Evolutionary conservation across 140 eudicot genomes (phyloP), one percentile per base, ranked within the genome.

Genomic region (Ambrosia hybrid): DNA sequence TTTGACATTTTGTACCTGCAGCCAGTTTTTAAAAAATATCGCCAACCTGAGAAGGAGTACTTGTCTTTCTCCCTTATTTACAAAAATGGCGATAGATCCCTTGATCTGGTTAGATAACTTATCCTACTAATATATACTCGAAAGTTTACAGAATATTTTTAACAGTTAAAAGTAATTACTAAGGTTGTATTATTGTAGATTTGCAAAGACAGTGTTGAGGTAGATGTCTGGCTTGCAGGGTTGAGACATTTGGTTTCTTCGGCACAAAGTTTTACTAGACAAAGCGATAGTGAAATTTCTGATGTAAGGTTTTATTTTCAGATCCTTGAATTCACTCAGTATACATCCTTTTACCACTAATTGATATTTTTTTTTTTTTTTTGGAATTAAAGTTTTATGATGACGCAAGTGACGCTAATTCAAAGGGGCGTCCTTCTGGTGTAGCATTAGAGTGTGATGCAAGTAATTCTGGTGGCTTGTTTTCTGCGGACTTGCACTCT

Each of bases 41-140:
- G 78, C 75, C 86, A 91, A 15, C 97, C 95, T 9, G 97, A 91
- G 67, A 84, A 91, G 87, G 96, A 91, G 75, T 91, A 91, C 81
- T 81, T 86, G 76, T 89, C 95, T 14, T 91, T 91, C 78, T 91
- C 96, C 13, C 87, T 91, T 43, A 76, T 91, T 68, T 89, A 86
- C 65, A 83, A 85, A 51, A 87, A 89, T 81, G 87, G 91, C 2
- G 95, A 91, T 26, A 75, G 96, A 81, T 89, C 95, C 56, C 94
- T 85, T 52, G 97, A 88, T 80, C 73, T 86, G 96, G 97, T 91
- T 41, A 68, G 96, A 73, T 38, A 59, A 61, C 62, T 64, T 74
- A 46, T 43, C 55, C 33, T 14, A 34, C 39, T 57, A 21, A 21
- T 58, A 43, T 55, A 3, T 68, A 51, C 14, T 48, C 67, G 39